Evolutionary conservation across 352 stramenopile genomes (phyloP), one percentile per base, ranked within the genome.

Genomic region (Globisporangium takayamanum): DNA sequence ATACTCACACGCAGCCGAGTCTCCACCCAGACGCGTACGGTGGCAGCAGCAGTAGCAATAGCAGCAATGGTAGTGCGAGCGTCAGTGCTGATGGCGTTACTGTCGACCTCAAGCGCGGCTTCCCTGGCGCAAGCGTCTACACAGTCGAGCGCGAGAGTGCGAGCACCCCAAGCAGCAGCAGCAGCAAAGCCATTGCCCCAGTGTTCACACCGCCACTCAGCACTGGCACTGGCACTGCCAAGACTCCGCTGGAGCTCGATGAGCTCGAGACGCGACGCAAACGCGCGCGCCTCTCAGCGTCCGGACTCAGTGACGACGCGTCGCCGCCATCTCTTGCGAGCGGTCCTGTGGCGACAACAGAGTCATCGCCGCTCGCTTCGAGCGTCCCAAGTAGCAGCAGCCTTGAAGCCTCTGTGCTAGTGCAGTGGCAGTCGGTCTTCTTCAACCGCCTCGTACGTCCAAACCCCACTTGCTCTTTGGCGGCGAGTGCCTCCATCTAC

Each of bases 391-490:
- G 18, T 12, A 20, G 14, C 41, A 46, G 41, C 14, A 46, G 41
- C 16, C 36, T 67, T 2, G 48, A 64, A 2, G 33, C 60, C 25
- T 62, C 62, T 4, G n/a, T 53, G 25, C 63, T 53, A 37, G 53
- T 5, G 33, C 68, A 55, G 52, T 77, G 67, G 69, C 69, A 72
- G 12, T 67, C 59, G 2, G 53, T 74, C 1, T 65, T 87, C 65
- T 63, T 63, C 46, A 82, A 79, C 68, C 83, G 84, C 71, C 67
- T 84, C 72, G 79, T 89, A 57, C 55, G 74, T 50, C n/a, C 16
- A 45, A 12, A 12, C 41, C 1, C 41, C 18, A 10, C 18, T 12
- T 20, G 18, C 41, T 46, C 28, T 33, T 33, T 6, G 2, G 28
- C 28, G 28, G 2, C 14, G 5, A n/a, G 15, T 46, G 41, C 5